phyloP scores from a whole-genome alignment of 768 basidiomycete species.

The Lenzites betulinus region DNA sequence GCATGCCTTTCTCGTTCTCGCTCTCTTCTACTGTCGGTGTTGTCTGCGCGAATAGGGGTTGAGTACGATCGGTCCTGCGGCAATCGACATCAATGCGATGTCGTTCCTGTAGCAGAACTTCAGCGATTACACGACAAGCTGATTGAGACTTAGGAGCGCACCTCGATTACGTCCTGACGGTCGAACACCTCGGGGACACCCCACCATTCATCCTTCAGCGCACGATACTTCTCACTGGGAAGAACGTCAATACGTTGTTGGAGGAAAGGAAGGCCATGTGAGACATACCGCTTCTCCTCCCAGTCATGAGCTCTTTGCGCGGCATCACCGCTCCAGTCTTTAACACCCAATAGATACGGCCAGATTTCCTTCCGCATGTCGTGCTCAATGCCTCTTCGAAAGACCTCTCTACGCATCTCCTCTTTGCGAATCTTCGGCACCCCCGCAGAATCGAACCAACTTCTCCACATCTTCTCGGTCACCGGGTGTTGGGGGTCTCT shows the following conservation, averaged over 20 bases:
- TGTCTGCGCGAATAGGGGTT: constrained; percentile 73
- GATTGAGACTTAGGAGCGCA: constrained; percentile 35
- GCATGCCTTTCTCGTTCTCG: constrained; percentile 58
- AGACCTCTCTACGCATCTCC: constrained; percentile 77
- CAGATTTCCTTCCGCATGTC: constrained; percentile 74
- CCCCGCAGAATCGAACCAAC: constrained; percentile 79
- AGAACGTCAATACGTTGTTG: not conserved
- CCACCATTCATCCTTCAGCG: constrained; percentile 80
- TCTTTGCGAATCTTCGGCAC: constrained; percentile 62
- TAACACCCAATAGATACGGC: constrained; percentile 88
- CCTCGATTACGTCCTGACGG: constrained; percentile 79
- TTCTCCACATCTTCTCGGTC: constrained; percentile 67
- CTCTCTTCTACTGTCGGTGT: constrained; percentile 45
- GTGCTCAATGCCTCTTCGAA: constrained; percentile 67
- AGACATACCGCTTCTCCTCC: constrained; percentile 60
- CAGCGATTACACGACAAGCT: not conserved
- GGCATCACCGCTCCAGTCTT: constrained; percentile 74
- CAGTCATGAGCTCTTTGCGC: constrained; percentile 62
- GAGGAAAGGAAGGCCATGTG: not conserved
- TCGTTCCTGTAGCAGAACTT: constrained; percentile 58
- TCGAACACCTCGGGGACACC: constrained; percentile 81
- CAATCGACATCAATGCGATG: constrained; percentile 97
- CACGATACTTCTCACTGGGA: constrained; percentile 60
- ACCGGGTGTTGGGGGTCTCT: constrained; percentile 80
- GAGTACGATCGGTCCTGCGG: constrained; percentile 92